Base-by-base conservation (phyloP, 768 basidiomycete species). In the Lepiota venenata region DNA sequence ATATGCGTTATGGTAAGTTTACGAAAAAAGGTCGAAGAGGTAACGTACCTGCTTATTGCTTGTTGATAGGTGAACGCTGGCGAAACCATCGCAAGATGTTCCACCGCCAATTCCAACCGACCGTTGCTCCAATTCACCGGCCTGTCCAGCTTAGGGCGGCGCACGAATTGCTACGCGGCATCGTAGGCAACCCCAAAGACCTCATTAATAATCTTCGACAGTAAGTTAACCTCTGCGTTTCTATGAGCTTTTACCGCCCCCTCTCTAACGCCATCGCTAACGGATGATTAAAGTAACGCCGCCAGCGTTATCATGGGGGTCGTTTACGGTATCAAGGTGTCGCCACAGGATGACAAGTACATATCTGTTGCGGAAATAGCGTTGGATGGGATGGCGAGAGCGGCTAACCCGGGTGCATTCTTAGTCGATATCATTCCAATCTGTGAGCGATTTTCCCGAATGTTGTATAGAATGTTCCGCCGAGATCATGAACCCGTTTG, bases 241-340 rank as follows among this genome's bases (percentile, higher is more conserved):
- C 15, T 51, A 32, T 1, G 12, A 21, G 36, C 15, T n/a, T 5
- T 20, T 16, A 11, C 25, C 9, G 36, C n/a, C 51, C 56, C 53
- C 52, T 21, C 53, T 40, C 4, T 15, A 50, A 15, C 4, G 21
- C 14, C 29, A 54, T 47, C 5, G 8, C 25, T n/a, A n/a, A n/a
- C n/a, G n/a, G 2, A 9, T 16, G 9, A 27, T 21, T n/a, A 10
- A 58, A 82, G 79, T 32, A 78, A 78, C 53, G 68, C 79, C 16
- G 80, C 76, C 4, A 75, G 77, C 43, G 71, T 75, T 3, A 80
- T 81, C 48, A 81, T 82, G 79, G 72, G 74, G 18, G 72, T 80
- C 3, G 73, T 73, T 6, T 82, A 81, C 50, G 81, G 79, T 3
- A 80, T 82, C 40, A 63, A 69, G 20, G 71, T 80, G 46, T 63